phyloP scores from a whole-genome alignment of 2,329 filamentous ascomycete species.

The Aspergillus sp. region DNA sequence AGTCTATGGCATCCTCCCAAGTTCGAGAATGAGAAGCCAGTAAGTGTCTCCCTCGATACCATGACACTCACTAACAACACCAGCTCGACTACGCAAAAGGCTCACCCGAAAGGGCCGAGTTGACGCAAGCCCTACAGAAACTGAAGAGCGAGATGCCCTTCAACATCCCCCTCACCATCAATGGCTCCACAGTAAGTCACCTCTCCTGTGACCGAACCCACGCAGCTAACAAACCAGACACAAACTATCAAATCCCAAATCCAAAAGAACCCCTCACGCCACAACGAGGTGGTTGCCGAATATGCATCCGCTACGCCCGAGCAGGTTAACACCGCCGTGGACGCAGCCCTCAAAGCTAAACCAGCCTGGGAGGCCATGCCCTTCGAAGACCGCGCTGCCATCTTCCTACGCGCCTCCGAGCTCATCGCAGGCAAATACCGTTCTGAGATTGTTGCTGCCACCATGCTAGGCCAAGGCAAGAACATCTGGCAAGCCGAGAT shows the following conservation, averaged over 20 bases:
- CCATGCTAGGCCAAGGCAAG: slow-evolving; percentile 95
- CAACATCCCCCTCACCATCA: slow-evolving; percentile 29
- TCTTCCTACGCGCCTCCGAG: slow-evolving; percentile 95
- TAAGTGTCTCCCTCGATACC: background rate
- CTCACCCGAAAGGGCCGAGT: slow-evolving; percentile 35
- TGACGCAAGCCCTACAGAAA: slow-evolving; percentile 33
- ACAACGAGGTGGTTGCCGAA: slow-evolving; percentile 26
- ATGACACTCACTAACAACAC: background rate
- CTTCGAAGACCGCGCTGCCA: slow-evolving; percentile 84
- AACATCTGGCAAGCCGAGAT: slow-evolving; percentile 99
- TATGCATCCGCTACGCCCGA: slow-evolving; percentile 61
- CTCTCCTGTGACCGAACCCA: too few species aligned
- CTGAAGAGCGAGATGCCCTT: slow-evolving; percentile 36
- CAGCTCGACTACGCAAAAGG: slow-evolving; percentile 30
- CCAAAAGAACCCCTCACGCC: slow-evolving; percentile 54
- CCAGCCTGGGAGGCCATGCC: slow-evolving; percentile 80
- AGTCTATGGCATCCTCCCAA: slow-evolving; percentile 23
- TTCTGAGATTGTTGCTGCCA: slow-evolving; percentile 92
- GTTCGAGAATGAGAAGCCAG: slow-evolving; percentile 30
- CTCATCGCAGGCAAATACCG: slow-evolving; percentile 87
- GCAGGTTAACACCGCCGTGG: slow-evolving; percentile 77
- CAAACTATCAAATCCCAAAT: slow-evolving; percentile 19
- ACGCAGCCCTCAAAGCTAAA: slow-evolving; percentile 81
- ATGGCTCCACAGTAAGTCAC: slow-evolving; percentile 19
- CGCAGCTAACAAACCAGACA: slow-evolving; percentile 9